Evolutionary conservation across 2,329 filamentous ascomycete species (phyloP), one percentile per base, ranked within the genome.

Genomic region (Lasiodiplodia sp.): DNA sequence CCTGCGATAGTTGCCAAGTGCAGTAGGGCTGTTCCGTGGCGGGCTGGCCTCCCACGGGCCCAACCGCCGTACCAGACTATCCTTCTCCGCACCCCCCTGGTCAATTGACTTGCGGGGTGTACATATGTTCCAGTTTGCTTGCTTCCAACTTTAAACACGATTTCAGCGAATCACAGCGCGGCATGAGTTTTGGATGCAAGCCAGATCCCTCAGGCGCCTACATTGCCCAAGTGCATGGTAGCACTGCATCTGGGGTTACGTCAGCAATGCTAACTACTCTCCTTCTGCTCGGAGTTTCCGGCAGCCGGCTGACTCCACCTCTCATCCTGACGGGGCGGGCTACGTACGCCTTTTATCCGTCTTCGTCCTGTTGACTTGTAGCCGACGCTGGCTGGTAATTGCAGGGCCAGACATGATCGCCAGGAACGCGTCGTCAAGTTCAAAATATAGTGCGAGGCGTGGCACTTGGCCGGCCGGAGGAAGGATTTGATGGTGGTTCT

Each of bases 321-420:
- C 21, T 44, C 56, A 38, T 62, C 40, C 49, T 23, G 12, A 31
- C 31, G 60, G 44, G 28, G n/a, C 28, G n/a, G 60, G 8, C 28
- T 64, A 52, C 60, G 60, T 64, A 64, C n/a, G 21, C 47, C 31
- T 53, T 52, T 52, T 64, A 52, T 51, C 47, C 60, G 11, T 47
- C 38, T 47, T 47, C 21, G 47, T 64, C 14, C 58, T 47, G 25
- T 12, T 10, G 44, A n/a, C 37, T 25, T 21, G 23, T 21, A 53
- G 10, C 60, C 60, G 47, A 64, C 47, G 11, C 25, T 31, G 47
- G 28, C 28, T 38, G 23, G n/a, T 64, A 38, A 64, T 64, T 64
- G 60, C 60, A 64, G 60, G 60, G 44, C 60, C 31, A 40, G 40
- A 23, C 11, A 16, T 28, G 58, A 63, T 63, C 58, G 58, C 25